Conservation (phyloP, 345 rosid species). For the Eucalyptus erythrocorys region DNA sequence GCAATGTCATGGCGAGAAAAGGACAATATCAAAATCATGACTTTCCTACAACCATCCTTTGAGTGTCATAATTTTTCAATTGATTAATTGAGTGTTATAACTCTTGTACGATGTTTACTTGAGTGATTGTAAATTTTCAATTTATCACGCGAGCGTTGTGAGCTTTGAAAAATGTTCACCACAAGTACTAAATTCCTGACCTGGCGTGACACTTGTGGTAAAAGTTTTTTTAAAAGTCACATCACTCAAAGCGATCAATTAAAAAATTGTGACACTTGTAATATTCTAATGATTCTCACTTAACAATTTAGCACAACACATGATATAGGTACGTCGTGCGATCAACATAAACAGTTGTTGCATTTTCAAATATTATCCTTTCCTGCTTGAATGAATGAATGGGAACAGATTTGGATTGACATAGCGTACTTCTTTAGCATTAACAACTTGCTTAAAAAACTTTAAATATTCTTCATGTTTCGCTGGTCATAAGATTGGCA, state of each 20-base stretch:
- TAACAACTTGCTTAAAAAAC: neutral
- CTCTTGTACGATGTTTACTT: rapidly evolving
- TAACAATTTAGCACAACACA: neutral
- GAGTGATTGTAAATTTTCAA: neutral
- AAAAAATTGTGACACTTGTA: neutral
- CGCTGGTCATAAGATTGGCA: neutral
- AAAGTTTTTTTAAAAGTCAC: neutral
- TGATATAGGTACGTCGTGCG: neutral
- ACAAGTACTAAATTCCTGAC: neutral
- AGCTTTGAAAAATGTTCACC: neutral
- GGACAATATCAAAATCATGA: neutral
- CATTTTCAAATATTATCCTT: neutral
- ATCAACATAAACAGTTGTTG: neutral
- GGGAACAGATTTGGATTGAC: neutral
- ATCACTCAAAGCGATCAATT: neutral
- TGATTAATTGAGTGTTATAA: neutral
- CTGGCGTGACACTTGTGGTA: neutral
- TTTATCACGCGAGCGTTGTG: rapidly evolving
- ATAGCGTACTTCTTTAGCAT: neutral
- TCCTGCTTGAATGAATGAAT: neutral
- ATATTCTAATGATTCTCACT: neutral
- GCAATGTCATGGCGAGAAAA: neutral
- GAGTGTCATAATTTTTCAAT: neutral
- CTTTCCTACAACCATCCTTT: rapidly evolving
- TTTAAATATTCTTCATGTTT: neutral